A percentile compares a stretch with the other conserved stretches of the same genome.
Evolutionary conservation across 176 grass and related monocot species (phyloP).

Genomic region (Triticum timopheevii): DNA sequence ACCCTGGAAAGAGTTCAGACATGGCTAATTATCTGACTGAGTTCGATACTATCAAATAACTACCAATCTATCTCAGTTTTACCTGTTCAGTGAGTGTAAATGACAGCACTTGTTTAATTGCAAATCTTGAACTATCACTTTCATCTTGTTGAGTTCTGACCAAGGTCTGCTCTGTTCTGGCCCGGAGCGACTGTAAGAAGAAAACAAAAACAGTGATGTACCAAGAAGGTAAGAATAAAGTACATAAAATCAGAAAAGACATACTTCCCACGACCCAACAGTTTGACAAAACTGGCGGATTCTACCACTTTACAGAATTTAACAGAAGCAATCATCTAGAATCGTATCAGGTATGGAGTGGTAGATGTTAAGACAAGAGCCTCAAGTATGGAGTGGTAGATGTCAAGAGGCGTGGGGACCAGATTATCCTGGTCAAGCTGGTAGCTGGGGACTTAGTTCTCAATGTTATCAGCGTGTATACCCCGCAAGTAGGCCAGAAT

Average conservation of each 20-base stretch:
- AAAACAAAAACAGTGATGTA: slow-evolving; percentile 9
- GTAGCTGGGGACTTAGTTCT: too few species aligned
- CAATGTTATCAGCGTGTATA: too few species aligned
- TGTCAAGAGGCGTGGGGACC: too few species aligned
- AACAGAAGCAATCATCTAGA: background rate
- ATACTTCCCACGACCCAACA: background rate
- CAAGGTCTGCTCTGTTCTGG: slow-evolving; percentile 73
- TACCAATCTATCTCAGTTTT: slow-evolving; percentile 11
- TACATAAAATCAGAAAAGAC: slow-evolving; percentile 9
- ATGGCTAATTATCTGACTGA: slow-evolving; percentile 17
- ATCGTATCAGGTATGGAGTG: background rate
- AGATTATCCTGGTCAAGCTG: too few species aligned
- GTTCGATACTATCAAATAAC: slow-evolving; percentile 9
- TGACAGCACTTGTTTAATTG: slow-evolving; percentile 81
- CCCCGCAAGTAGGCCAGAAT: too few species aligned
- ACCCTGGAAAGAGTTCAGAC: slow-evolving; percentile 67
- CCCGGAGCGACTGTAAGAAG: slow-evolving; percentile 75
- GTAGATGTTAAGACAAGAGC: too few species aligned
- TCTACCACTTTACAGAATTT: background rate
- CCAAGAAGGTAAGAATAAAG: background rate
- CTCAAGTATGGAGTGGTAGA: too few species aligned
- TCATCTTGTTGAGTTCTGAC: slow-evolving; percentile 49
- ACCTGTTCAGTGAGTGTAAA: slow-evolving; percentile 93
- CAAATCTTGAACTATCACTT: slow-evolving; percentile 51
- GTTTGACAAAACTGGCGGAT: background rate